A percentile compares a stretch with the other conserved stretches of the same genome.
Conservation (phyloP, 495 filamentous ascomycete species). For the Venustampulla echinocandica region DNA sequence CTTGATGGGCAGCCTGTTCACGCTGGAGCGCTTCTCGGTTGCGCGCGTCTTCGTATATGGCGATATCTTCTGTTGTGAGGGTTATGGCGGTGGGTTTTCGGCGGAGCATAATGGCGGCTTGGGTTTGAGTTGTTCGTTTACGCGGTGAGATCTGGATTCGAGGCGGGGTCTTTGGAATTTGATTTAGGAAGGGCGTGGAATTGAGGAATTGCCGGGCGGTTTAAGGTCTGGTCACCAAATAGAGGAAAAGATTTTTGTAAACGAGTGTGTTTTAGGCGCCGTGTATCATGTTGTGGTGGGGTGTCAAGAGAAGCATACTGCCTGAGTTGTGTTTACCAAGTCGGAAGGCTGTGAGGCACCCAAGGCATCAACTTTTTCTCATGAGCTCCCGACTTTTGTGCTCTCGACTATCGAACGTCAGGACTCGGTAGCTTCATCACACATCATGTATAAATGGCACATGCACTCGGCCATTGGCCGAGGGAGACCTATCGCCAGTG, state of each 20-base stretch:
- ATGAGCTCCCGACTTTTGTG: not conserved
- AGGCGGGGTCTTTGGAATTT: not conserved
- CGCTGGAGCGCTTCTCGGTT: conserved; percentile 24
- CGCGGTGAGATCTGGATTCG: not conserved
- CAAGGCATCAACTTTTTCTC: conserved; percentile 5
- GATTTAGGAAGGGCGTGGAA: not conserved
- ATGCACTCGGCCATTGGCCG: conserved; percentile 23
- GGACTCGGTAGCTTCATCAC: conserved; percentile 1
- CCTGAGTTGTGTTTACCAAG: not conserved
- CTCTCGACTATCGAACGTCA: not conserved
- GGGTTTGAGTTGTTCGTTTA: not conserved
- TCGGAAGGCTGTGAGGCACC: conserved; percentile 13
- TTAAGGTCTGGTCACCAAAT: too few relatives aligned
- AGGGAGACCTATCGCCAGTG: conserved; percentile 20
- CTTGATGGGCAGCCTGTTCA: conserved; percentile 18
- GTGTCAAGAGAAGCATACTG: too few relatives aligned
- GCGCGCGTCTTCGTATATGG: conserved; percentile 60
- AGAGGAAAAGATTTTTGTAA: too few relatives aligned
- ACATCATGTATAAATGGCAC: conserved; percentile 29
- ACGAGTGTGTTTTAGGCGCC: too few relatives aligned
- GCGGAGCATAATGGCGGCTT: conserved; percentile 55
- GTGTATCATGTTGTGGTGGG: too few relatives aligned
- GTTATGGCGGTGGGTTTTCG: conserved; percentile 69
- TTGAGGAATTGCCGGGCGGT: not conserved
- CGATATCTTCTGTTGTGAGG: conserved; percentile 69